Evolutionary conservation across 2,329 filamentous ascomycete genomes (phyloP), one percentile per base, ranked within the genome.

Genomic region (Rosellinia necatrix): DNA sequence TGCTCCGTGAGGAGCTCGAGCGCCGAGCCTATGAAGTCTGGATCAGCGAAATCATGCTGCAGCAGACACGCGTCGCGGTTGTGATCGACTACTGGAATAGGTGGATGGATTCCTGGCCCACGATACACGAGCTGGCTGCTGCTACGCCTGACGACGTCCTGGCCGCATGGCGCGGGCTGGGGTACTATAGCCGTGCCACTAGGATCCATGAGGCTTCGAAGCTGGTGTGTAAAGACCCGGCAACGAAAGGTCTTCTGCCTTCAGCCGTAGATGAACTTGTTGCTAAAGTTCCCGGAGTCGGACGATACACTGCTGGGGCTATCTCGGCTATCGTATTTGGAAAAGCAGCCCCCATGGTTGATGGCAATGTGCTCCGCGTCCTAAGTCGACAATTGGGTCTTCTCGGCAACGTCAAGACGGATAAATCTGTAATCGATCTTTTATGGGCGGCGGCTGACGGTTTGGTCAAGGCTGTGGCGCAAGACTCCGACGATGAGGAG

Each of bases 11-110:
- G n/a, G 69, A 68, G 2, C 72, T 86, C 9, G 78, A 80, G 55
- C 76, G 72, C 25, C 79, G 84, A 43, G 84, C 84, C 2, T 87
- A 87, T 71, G 79, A 86, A 67, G 84, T 87, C 42, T 87, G 84
- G 82, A 85, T 87, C 66, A 84, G 80, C 65, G 84, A 87, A 71
- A 81, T 86, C 62, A 87, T 87, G 84, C 76, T 87, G 9, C 84
- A 87, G 68, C 84, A 87, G 70, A 87, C 84, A 2, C 81, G 84
- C 24, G 84, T 87, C 3, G 77, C 81, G 2, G 80, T 79, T 6
- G 84, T 86, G 0, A 80, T 86, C 17, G 81, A 80, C 44, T 87
- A 87, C 67, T 87, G 84, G 81, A 82, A 80, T 25, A 75, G 75
- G 1, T 87, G 84, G 84, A 84, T 84, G 74, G 74, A 69, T 1